These are phyloP conservation scores for Wakefieldia striispora DNA, from an alignment of 768 basidiomycete genomes.

Conservation along the genomic window DNA sequence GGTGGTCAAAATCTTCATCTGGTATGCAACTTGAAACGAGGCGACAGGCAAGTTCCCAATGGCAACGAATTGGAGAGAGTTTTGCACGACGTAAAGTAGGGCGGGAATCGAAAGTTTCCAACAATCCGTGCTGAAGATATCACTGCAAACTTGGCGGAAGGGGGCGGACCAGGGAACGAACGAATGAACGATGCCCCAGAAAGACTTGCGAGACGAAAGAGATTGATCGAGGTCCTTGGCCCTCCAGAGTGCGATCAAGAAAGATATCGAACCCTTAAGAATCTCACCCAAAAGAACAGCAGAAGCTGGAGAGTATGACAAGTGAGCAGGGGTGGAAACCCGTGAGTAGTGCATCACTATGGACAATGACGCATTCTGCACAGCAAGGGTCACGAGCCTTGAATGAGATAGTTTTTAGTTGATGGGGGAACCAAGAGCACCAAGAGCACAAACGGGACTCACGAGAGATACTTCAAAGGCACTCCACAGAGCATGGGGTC, in stretches of 20 bases:
- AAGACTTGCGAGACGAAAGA: conserved; percentile 41
- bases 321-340: conserved; percentile 71
- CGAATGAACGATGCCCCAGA: conserved; percentile 34
- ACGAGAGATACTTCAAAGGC: conserved; percentile 82
- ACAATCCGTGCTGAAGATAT: conserved; percentile 88
- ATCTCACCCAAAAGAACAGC: conserved; percentile 95
- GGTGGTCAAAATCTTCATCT: conserved; percentile 98
- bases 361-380: conserved; percentile 93
- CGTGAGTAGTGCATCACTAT: conserved; percentile 99
- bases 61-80: conserved; percentile 95
- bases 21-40: conserved; percentile 96
- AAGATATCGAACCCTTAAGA: conserved; percentile 90
- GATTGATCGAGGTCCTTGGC: conserved; percentile 44
- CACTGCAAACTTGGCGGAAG: conserved; percentile 57
- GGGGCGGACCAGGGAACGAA: conserved; percentile 47
- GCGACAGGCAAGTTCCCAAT: conserved; percentile 94
- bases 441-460: conserved; percentile 30
- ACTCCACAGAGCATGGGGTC: conserved; percentile 63
- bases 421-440: not conserved
- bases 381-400: conserved; percentile 81
- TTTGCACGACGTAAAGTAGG: conserved; percentile 93
- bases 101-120: conserved; percentile 99
- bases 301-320: conserved; percentile 88
- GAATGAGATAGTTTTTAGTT: conserved; percentile 3
- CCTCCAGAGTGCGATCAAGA: conserved; percentile 73